These are phyloP conservation scores for Flaveria linearis DNA, from an alignment of 129 eudicot species.

Conservation along the genomic window DNA sequence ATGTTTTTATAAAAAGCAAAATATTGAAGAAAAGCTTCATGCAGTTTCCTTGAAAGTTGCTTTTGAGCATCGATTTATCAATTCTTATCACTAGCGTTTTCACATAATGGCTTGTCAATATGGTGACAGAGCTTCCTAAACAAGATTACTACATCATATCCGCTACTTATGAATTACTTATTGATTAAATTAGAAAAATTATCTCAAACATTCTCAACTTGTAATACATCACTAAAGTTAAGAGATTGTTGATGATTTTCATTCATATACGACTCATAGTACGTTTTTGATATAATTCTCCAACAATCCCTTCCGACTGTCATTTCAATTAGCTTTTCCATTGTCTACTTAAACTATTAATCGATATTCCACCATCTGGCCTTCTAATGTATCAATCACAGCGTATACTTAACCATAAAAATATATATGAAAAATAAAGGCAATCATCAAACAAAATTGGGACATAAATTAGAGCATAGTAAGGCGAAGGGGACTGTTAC, in stretches of 20 bases:
- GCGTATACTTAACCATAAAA: neutral
- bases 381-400: conserved; percentile 5
- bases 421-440: neutral
- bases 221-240: neutral
- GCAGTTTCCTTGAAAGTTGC: neutral
- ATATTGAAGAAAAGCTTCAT: neutral
- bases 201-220: neutral
- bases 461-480: conserved; percentile 1
- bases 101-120: neutral
- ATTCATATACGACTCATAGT: neutral
- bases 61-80: neutral
- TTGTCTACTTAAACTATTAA: neutral
- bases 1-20: conserved; percentile 6
- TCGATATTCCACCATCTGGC: neutral
- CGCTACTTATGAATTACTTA: neutral
- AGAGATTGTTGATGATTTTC: neutral
- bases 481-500: neutral
- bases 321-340: neutral
- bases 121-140: conserved; percentile 7
- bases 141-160: conserved; percentile 4
- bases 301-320: neutral
- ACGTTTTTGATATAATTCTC: neutral
- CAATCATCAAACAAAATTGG: neutral
- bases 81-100: neutral
- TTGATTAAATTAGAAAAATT: too few relatives aligned